Base-by-base conservation (phyloP, 179 eudicot genomes). In the Pouteria campechiana region DNA sequence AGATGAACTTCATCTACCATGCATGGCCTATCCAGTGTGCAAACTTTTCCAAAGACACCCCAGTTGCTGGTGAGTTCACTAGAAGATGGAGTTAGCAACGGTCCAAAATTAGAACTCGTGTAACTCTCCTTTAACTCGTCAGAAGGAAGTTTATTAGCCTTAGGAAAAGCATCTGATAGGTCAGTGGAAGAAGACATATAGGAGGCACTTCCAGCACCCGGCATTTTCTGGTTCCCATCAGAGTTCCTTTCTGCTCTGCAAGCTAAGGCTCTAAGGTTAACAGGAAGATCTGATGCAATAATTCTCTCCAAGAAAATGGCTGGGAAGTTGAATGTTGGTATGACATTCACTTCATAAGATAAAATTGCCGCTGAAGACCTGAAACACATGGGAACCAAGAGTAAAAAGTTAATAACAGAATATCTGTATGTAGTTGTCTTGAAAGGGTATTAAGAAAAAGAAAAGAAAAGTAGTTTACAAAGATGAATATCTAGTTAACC, bases 251-350 rank as follows among this genome's bases (percentile, higher is more conserved):
- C 96, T 41, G 98, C 88, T 75, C 92, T 77, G 50, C 80, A 65
- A 54, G 98, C 96, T 66, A 90, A 65, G 21, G 98, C 96, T 52
- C 79, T 82, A 46, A 90, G 98, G 65, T 90, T 90, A 47, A 86
- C 92, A 11, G 98, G 98, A 69, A 90, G 93, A 62, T 90, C 98
- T 41, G 96, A 86, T 48, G 74, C 72, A 22, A 90, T 86, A 55
- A 90, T 90, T 62, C 87, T 76, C 80, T 90, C 98, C 64, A 90
- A 57, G 65, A 90, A 90, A 51, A 90, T 90, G 27, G 98, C 96
- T 12, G 96, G 98, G 43, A 81, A 79, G 63, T 80, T 90, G 67
- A 82, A 79, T 46, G 72, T 74, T 43, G 98, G 98, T 52, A 90
- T 90, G 45, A 90, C 98, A 63, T 75, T 90, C 52, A 90, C 96